These are phyloP conservation scores for Castanospermum australe DNA, from an alignment of 306 rosid genomes.

Conservation along the genomic window DNA sequence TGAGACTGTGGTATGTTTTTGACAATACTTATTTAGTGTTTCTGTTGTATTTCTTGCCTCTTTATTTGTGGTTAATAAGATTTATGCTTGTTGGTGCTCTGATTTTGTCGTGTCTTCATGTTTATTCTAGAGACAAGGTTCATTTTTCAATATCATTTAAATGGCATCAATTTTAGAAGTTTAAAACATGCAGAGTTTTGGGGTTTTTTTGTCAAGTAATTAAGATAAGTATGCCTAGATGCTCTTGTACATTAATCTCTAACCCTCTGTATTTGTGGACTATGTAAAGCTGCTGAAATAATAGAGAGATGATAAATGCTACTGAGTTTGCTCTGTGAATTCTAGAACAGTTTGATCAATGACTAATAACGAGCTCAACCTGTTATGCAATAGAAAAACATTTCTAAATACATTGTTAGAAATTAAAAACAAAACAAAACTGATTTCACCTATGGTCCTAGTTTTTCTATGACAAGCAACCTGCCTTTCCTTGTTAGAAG, in stretches of 20 bases:
- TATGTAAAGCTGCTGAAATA: not conserved
- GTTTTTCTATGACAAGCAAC: not conserved
- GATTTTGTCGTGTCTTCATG: not conserved
- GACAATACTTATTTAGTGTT: conserved; percentile 3
- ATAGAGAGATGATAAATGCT: not conserved
- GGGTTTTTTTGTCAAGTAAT: not conserved
- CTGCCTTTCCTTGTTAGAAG: not conserved
- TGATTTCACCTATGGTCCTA: not conserved
- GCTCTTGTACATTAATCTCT: not conserved
- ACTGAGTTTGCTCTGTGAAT: not conserved
- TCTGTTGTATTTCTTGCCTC: not conserved
- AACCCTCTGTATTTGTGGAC: not conserved
- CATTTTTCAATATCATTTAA: not conserved
- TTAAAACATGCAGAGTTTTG: not conserved
- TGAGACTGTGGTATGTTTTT: conserved; percentile 77
- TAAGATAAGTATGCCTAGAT: not conserved
- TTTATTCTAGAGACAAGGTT: not conserved
- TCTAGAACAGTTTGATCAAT: not conserved
- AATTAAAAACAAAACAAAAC: not conserved
- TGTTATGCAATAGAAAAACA: not conserved
- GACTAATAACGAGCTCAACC: not conserved
- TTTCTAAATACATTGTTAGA: not conserved
- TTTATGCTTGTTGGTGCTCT: not conserved
- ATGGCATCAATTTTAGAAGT: conserved; percentile 5
- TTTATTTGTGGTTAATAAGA: not conserved